Evolutionary conservation across 108 stramenopile species (phyloP), one percentile per base, ranked within the genome.

Genomic region (Stephanodiscus minutulus): DNA sequence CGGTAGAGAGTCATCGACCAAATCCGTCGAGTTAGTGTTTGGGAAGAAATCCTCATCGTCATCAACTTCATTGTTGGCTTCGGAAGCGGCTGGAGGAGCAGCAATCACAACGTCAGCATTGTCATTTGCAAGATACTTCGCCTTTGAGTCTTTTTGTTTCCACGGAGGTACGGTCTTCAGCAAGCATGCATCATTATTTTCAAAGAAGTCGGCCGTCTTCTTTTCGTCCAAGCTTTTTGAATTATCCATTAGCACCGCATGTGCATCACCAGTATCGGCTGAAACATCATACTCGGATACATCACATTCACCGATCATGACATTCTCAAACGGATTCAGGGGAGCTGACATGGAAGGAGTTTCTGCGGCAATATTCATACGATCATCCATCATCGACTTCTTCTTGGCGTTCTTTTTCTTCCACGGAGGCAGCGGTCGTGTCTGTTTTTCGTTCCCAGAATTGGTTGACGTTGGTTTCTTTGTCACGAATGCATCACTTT

Each of bases 301-400:
- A 21, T 18, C 52, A 20, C 4, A 25, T 58, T 37, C 66, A 68
- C 24, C 46, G 7, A 27, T 25, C 25, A 36, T 9, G n/a, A 31
- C 70, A 71, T 44, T 71, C 44, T 44, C 60, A 61, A 71, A 71
- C 18, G 70, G 70, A 71, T 35, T 24, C 5, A 62, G 28, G 10
- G 60, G 17, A 61, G 60, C 43, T 21, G 27, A 21, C 10, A 36
- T 9, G 13, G 59, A 22, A n/a, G 66, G 47, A 28, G 24, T 41
- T 47, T 15, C 36, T 1, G 20, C 31, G n/a, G 29, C 22, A 15
- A 61, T 17, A 70, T 70, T 65, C 61, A 66, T 39, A 18, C 6
- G 35, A 22, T 55, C 55, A 31, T 61, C 36, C 44, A 15, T 8
- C 21, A 29, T 13, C 17, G 41, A 0, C 52, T 11, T 12, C 64